Conservation (phyloP, 2,329 filamentous ascomycete species). For the Trichoderma asperellum region DNA sequence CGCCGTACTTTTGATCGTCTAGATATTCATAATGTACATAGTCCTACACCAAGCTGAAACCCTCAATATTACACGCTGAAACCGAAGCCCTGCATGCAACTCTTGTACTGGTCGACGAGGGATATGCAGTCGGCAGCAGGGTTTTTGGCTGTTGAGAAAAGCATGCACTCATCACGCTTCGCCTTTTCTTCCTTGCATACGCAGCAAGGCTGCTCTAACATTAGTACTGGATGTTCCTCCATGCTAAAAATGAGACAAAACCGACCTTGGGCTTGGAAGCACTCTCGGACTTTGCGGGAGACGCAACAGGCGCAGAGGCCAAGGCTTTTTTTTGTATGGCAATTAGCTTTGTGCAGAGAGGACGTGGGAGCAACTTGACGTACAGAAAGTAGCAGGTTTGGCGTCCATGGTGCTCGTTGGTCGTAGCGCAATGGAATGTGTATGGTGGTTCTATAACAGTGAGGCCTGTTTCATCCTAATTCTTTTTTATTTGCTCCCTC, state of each 20-base stretch:
- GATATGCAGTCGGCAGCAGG: slow-evolving; percentile 82
- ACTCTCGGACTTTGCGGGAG: slow-evolving; percentile 40
- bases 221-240: neutral
- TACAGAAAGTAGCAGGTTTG: slow-evolving; percentile 38
- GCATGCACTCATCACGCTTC: slow-evolving; percentile 95
- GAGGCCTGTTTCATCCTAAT: slow-evolving; percentile 31
- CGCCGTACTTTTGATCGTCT: slow-evolving; percentile 34
- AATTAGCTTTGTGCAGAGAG: slow-evolving; percentile 27
- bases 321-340: slow-evolving; percentile 30
- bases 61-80: slow-evolving; percentile 66
- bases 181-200: slow-evolving; percentile 97
- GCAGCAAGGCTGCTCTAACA: slow-evolving; percentile 78
- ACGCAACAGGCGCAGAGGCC: slow-evolving; percentile 35
- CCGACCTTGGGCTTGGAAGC: slow-evolving; percentile 51
- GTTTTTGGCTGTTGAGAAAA: slow-evolving; percentile 85
- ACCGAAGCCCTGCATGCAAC: slow-evolving; percentile 90
- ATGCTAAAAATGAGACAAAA: neutral
- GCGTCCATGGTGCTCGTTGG: slow-evolving; percentile 41
- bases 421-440: slow-evolving; percentile 22
- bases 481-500: slow-evolving; percentile 21
- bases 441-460: slow-evolving; percentile 18
- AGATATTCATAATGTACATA: slow-evolving; percentile 35
- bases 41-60: neutral
- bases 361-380: slow-evolving; percentile 15
- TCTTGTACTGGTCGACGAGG: slow-evolving; percentile 82